These are phyloP conservation scores for Rhipidocladum racemiflorum DNA, from an alignment of 176 grass and related monocot genomes.

Conservation along the genomic window DNA sequence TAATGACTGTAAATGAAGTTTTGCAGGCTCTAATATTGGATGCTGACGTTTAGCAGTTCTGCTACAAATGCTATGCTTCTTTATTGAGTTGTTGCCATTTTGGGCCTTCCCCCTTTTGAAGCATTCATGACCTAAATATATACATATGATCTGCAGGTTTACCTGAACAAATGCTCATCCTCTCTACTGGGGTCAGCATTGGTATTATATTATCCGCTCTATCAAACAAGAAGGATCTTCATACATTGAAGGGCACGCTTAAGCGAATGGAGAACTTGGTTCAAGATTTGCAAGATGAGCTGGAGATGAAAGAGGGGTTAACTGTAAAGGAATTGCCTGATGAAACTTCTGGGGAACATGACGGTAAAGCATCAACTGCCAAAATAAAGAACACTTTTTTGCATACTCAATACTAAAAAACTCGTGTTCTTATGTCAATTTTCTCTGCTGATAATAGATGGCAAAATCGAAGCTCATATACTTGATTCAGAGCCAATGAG, in stretches of 20 bases:
- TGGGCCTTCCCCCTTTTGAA: neutral
- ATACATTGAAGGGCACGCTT: slow-evolving; percentile 58
- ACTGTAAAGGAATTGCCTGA: slow-evolving; percentile 70
- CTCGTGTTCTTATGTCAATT: slow-evolving; percentile 3
- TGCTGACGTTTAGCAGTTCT: neutral
- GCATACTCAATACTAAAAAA: slow-evolving; percentile 6
- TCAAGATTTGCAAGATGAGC: slow-evolving; percentile 95
- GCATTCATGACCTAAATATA: slow-evolving; percentile 22
- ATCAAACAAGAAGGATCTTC: slow-evolving; percentile 72
- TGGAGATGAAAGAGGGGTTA: slow-evolving; percentile 86
- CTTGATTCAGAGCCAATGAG: slow-evolving; percentile 60
- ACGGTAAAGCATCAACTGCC: slow-evolving; percentile 29
- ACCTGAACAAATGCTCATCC: slow-evolving; percentile 46
- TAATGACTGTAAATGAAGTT: slow-evolving; percentile 19
- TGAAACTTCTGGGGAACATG: slow-evolving; percentile 35
- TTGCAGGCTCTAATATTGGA: too few relatives aligned
- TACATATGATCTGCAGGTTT: slow-evolving; percentile 48
- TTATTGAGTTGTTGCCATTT: slow-evolving; percentile 1
- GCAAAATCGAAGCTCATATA: slow-evolving; percentile 13
- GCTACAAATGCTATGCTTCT: slow-evolving; percentile 21
- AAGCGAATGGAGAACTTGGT: slow-evolving; percentile 76
- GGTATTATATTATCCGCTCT: slow-evolving; percentile 65
- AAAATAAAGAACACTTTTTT: neutral
- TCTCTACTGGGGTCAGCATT: slow-evolving; percentile 63
- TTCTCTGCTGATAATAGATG: slow-evolving; percentile 33